Evolutionary conservation across 148 eudicot genomes (phyloP).

Genomic region (Vaccinium macrocarpon): DNA sequence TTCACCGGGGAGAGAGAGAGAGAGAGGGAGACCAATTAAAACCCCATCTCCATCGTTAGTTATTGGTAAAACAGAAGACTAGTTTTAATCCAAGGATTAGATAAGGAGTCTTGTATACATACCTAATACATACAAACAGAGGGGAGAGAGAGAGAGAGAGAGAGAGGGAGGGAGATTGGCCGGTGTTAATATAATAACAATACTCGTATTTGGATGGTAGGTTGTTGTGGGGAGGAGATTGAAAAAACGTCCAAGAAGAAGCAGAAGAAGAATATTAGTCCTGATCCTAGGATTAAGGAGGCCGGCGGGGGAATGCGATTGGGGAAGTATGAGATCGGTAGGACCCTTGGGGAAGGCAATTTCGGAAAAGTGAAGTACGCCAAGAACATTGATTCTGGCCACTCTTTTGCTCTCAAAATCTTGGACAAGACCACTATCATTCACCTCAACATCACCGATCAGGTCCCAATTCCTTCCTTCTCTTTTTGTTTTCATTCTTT

Average conservation of each 20-base stretch:
- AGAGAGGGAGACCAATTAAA: slow-evolving; percentile 2
- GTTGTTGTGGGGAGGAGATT: slow-evolving; percentile 11
- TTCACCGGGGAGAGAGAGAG: background rate
- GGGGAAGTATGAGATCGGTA: slow-evolving; percentile 83
- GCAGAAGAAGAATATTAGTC: background rate
- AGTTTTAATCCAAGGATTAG: too few species aligned
- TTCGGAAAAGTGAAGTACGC: slow-evolving; percentile 89
- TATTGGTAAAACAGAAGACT: too few species aligned
- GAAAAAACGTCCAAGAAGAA: background rate
- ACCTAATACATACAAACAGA: background rate
- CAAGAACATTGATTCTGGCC: slow-evolving; percentile 52
- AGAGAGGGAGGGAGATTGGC: background rate
- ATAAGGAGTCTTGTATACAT: too few species aligned
- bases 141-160: background rate
- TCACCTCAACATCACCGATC: slow-evolving; percentile 72
- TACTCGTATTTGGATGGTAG: background rate
- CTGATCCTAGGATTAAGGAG: too few species aligned
- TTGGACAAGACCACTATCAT: slow-evolving; percentile 62
- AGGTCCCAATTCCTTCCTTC: slow-evolving; percentile 26
- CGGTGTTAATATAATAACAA: too few species aligned
- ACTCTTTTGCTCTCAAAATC: slow-evolving; percentile 72
- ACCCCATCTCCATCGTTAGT: background rate
- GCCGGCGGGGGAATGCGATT: slow-evolving; percentile 45
- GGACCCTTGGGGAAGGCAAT: slow-evolving; percentile 80
- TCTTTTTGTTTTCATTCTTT: too few species aligned